These are phyloP conservation scores for Agaricus blazei DNA, from an alignment of 768 basidiomycete species.

Conservation along the genomic window DNA sequence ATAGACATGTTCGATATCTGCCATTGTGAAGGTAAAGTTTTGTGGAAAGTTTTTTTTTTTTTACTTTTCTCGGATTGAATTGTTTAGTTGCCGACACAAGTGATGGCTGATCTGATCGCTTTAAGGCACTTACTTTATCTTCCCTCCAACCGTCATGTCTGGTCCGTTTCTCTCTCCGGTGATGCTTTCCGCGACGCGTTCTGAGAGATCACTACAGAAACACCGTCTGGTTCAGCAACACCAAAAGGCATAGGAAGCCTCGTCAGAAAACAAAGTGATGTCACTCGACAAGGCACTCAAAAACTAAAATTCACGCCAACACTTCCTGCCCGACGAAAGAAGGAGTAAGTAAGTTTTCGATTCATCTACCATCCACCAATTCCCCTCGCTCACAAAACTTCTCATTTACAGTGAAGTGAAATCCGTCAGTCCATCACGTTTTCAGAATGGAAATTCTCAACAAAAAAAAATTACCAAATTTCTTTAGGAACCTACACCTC, in stretches of 20 bases:
- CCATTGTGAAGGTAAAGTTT: slow-evolving; percentile 22
- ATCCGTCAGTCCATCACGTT: slow-evolving; percentile 37
- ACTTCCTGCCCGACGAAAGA: slow-evolving; percentile 69
- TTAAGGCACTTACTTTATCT: neutral
- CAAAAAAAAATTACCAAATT: no score
- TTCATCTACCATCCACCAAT: neutral
- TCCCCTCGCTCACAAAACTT: neutral
- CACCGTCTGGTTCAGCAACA: slow-evolving; percentile 14
- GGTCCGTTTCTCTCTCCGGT: slow-evolving; percentile 15
- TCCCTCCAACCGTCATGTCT: slow-evolving; percentile 17
- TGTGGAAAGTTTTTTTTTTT: neutral
- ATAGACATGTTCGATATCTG: slow-evolving; percentile 51
- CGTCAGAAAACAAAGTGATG: slow-evolving; percentile 66
- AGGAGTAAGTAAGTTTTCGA: slow-evolving; percentile 54
- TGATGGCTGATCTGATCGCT: slow-evolving; percentile 8
- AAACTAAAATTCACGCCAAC: slow-evolving; percentile 81
- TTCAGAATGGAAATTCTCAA: slow-evolving; percentile 7
- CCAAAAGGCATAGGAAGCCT: slow-evolving; percentile 74
- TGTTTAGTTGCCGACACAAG: slow-evolving; percentile 10
- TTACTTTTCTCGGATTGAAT: neutral
- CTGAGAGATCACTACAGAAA: slow-evolving; percentile 20
- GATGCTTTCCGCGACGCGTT: neutral
- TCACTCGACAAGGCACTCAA: slow-evolving; percentile 68
- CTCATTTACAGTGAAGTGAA: slow-evolving; percentile 51
- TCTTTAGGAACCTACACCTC: slow-evolving; percentile 42